These are phyloP conservation scores for Hura crepitans DNA, from an alignment of 441 rosid species.

Conservation along the genomic window DNA sequence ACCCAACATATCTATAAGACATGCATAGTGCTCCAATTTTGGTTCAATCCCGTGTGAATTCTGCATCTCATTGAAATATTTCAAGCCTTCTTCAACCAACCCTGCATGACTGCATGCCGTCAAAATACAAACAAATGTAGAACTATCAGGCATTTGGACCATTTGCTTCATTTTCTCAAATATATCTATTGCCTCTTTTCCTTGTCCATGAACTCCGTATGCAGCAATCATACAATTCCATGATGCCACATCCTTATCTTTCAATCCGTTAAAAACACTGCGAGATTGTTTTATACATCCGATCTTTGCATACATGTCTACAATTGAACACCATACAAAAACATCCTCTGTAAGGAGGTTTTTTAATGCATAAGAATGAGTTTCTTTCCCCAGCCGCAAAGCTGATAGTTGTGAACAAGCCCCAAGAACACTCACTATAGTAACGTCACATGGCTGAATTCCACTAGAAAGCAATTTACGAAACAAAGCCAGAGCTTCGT, in stretches of 20 bases:
- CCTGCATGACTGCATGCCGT: slow-evolving; percentile 74
- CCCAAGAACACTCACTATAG: slow-evolving; percentile 53
- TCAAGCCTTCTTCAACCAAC: slow-evolving; percentile 61
- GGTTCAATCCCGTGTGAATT: slow-evolving; percentile 44
- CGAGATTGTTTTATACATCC: slow-evolving; percentile 61
- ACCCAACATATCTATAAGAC: slow-evolving; percentile 71
- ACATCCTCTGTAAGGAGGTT: slow-evolving; percentile 36
- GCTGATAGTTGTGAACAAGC: slow-evolving; percentile 68
- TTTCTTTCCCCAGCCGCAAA: slow-evolving; percentile 49
- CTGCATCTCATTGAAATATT: slow-evolving; percentile 52
- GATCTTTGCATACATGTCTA: slow-evolving; percentile 77
- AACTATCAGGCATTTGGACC: slow-evolving; percentile 47
- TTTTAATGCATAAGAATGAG: slow-evolving; percentile 51
- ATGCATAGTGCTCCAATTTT: slow-evolving; percentile 57
- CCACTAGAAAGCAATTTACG: slow-evolving; percentile 40
- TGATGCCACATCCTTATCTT: slow-evolving; percentile 49
- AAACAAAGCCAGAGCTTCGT: slow-evolving; percentile 52
- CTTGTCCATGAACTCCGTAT: slow-evolving; percentile 62
- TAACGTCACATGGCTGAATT: slow-evolving; percentile 44
- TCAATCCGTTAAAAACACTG: slow-evolving; percentile 44
- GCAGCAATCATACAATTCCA: slow-evolving; percentile 76
- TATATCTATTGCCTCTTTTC: slow-evolving; percentile 45
- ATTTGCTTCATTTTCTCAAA: slow-evolving; percentile 51
- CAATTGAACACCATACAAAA: slow-evolving; percentile 57
- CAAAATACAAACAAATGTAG: slow-evolving; percentile 64